These are phyloP conservation scores for Dictyostelium discoideum DNA, from an alignment of 78 protist species.

Conservation along the genomic window dicty_2.7 NC_007089.4:1992501-1993000, in stretches of 20 bases:
- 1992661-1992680: background rate
- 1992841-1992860: no score
- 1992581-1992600: background rate
- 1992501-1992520: background rate
- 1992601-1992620: background rate
- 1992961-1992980: background rate
- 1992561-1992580: no score
- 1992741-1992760: background rate
- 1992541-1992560: no score
- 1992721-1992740: background rate
- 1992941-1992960: no score
- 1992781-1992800: background rate
- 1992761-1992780: background rate
- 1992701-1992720: background rate
- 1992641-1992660: background rate
- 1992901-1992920: no score
- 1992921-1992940: no score
- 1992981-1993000: background rate
- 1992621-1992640: background rate
- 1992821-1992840: background rate
- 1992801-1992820: background rate
- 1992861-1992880: no score
- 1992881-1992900: no score
- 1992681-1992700: background rate
- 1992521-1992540: background rate